phyloP scores from a whole-genome alignment of 495 filamentous ascomycete species.

The Lepraria neglecta region DNA sequence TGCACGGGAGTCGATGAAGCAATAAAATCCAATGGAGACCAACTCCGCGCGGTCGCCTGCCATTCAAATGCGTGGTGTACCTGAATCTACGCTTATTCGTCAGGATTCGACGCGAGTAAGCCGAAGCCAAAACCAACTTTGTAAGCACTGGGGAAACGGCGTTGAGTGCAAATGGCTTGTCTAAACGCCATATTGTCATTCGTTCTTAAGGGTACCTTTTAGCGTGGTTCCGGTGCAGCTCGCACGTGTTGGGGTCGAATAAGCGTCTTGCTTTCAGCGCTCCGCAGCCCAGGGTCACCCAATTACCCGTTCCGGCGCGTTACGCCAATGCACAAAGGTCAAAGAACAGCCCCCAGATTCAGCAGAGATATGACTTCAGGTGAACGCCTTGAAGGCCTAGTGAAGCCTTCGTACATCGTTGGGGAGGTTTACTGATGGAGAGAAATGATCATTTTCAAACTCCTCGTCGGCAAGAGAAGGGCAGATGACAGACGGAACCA shows the following conservation, averaged over 20 bases:
- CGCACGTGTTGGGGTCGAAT: constrained; percentile 21
- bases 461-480: neutral
- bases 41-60: constrained; percentile 17
- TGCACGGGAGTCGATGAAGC: constrained; percentile 11
- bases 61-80: constrained; percentile 21
- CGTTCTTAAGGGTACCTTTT: constrained; percentile 20
- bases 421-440: neutral
- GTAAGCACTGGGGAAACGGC: constrained; percentile 2
- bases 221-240: constrained; percentile 16
- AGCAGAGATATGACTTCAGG: neutral
- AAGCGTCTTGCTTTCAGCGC: constrained; percentile 20
- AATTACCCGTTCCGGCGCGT: constrained; percentile 24
- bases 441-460: neutral
- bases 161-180: constrained; percentile 13
- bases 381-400: neutral
- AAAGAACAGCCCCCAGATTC: neutral
- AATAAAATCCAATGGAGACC: constrained; percentile 11
- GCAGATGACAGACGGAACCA: constrained; percentile 3
- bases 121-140: neutral
- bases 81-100: constrained; percentile 19
- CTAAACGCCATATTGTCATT: constrained; percentile 27
- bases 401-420: neutral
- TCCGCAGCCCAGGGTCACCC: constrained; percentile 21
- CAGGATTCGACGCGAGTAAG: constrained; percentile 15
- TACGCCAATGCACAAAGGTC: constrained; percentile 15